Evolutionary conservation across 495 filamentous ascomycete species (phyloP), one percentile per base, ranked within the genome.

Genomic region (Sordaria brevicollis): DNA sequence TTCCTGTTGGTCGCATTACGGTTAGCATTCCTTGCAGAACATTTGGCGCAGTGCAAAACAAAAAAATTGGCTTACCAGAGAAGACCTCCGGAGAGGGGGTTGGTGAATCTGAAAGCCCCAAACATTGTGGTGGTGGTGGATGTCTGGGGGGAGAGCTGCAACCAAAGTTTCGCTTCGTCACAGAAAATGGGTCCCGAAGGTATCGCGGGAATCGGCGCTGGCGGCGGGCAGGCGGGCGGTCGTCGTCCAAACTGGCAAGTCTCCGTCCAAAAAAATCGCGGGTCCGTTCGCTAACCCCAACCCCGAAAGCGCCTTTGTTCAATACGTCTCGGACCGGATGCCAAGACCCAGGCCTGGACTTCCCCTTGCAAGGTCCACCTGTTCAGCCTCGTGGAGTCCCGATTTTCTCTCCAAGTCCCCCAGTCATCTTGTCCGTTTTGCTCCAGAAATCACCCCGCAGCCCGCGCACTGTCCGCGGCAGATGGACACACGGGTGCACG

Each of bases 51-150:
- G 19, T 49, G 54, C 43, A 31, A 17, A 6, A 13, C 33, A 9
- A 21, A 10, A 8, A 21, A 5, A 4, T 43, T 15, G 17, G 78
- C 81, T 35, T 86, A 96, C 92, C 92, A 96, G 76, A 96, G 86
- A 73, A 95, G 89, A 82, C 94, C 94, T 65, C 91, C 88, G 17
- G 86, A 89, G 33, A 97, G 83, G 57, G 92, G 80, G 34, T 87
- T 89, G 34, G 93, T 92, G 68, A 90, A 83, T 82, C 90, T 90
- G 81, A 97, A 96, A 65, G 90, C 84, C 70, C 91, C 90, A 78
- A 93, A 92, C 91, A 93, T 93, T 69, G 25, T 70, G 71, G 70
- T 68, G 15, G 69, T 67, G 66, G 69, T 66, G 68, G 70, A 68
- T 70, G 73, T 68, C 71, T 69, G 49, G 49, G 49, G 49, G 49